Conservation (phyloP, 352 stramenopile genomes). For the Globisporangium rhizosaccharum region DNA sequence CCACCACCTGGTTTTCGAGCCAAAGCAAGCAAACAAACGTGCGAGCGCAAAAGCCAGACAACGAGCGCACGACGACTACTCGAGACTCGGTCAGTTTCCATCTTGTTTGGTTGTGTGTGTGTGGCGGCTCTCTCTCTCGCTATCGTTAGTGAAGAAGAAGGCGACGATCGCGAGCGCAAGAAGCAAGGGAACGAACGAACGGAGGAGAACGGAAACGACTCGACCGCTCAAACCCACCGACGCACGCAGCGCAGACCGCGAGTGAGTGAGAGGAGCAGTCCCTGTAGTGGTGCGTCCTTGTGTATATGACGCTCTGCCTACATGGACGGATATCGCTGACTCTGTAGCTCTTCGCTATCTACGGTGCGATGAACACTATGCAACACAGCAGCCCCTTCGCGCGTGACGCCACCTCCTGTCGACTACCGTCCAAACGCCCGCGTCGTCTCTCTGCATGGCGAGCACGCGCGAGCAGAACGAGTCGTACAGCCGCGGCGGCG, state of each 20-base stretch:
- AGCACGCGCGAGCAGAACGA: constrained; percentile 7
- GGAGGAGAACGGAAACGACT: not conserved
- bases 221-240: too few relatives aligned
- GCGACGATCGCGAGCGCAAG: not conserved
- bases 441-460: constrained; percentile 4
- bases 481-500: constrained; percentile 4
- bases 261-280: not conserved
- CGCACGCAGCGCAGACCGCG: not conserved
- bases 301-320: too few relatives aligned
- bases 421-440: not conserved
- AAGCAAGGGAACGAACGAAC: not conserved
- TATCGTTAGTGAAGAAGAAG: not conserved
- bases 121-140: not conserved
- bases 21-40: too few relatives aligned
- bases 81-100: not conserved
- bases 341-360: too few relatives aligned
- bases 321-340: too few relatives aligned
- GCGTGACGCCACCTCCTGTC: not conserved
- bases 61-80: not conserved
- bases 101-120: not conserved
- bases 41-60: not conserved
- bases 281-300: too few relatives aligned
- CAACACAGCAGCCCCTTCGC: too few relatives aligned
- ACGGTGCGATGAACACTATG: too few relatives aligned
- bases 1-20: too few relatives aligned